Conservation (phyloP, 139 green algal genomes). For the Micractinium conductrix region DNA sequence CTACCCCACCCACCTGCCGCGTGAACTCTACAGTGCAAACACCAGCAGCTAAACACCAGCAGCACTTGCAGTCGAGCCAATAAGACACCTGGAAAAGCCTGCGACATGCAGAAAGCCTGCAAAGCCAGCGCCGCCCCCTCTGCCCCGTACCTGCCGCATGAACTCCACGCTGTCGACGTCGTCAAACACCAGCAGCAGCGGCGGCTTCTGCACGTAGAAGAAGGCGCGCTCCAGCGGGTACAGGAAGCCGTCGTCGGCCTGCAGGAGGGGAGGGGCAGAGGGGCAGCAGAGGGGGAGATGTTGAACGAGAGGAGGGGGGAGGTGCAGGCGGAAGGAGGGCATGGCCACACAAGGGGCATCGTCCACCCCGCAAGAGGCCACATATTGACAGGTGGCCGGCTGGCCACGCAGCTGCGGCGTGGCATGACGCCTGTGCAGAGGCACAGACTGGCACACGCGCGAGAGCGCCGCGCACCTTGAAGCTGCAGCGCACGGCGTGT, state of each 20-base stretch:
- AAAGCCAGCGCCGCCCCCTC: no score
- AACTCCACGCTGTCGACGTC: slow-evolving; percentile 95
- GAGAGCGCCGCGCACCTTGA: slow-evolving; percentile 65
- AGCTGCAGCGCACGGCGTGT: slow-evolving; percentile 79
- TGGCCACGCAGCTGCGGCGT: no score
- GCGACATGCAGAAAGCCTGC: no score
- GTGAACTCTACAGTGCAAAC: neutral
- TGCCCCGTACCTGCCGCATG: slow-evolving; percentile 70
- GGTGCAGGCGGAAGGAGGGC: neutral
- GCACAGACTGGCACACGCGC: no score
- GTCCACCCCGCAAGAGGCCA: no score
- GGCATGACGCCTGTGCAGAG: no score
- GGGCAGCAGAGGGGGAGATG: neutral
- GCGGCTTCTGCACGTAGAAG: slow-evolving; percentile 98
- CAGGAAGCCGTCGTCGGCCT: slow-evolving; percentile 87
- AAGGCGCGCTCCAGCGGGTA: slow-evolving; percentile 97
- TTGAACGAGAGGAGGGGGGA: neutral
- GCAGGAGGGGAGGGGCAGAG: neutral
- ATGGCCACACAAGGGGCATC: neutral
- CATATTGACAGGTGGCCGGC: no score
- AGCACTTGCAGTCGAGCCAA: no score
- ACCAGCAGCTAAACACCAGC: neutral
- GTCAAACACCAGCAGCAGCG: slow-evolving; percentile 88
- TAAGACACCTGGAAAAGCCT: no score
- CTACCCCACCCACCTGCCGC: neutral